Percentiles rank a stretch among this genome's conserved stretches.
Evolutionary conservation across 2,329 filamentous ascomycete species (phyloP).

Genomic region (Phaeoacremonium minimum): DNA sequence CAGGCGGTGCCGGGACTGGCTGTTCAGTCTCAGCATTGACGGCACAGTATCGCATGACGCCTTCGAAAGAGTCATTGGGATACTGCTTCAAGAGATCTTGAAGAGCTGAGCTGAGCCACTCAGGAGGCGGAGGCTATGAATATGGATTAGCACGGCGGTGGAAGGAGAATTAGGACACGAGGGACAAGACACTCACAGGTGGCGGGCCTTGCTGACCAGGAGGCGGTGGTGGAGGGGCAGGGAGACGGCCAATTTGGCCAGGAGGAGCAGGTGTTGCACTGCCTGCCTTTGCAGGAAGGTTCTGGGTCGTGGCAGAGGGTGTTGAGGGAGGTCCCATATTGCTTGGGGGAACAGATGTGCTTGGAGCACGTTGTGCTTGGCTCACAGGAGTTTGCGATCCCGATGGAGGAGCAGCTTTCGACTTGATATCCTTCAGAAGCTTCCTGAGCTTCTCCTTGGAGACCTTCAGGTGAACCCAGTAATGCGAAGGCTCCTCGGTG

Average conservation of each 20-base stretch:
- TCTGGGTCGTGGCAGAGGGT: conserved; percentile 24
- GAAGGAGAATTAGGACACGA: conserved; percentile 10
- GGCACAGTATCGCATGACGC: conserved; percentile 83
- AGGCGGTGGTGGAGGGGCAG: conserved; percentile 60
- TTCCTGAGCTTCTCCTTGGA: conserved; percentile 67
- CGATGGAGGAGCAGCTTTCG: conserved; percentile 34
- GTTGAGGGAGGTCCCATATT: conserved; percentile 52
- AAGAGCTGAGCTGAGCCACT: conserved; percentile 78
- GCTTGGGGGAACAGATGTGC: conserved; percentile 27
- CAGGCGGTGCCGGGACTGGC: conserved; percentile 47
- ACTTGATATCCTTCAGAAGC: conserved; percentile 42
- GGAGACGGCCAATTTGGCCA: conserved; percentile 61
- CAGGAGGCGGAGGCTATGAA: conserved; percentile 72
- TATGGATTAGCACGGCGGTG: conserved; percentile 7
- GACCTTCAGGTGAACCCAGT: conserved; percentile 74
- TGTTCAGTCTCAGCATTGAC: conserved; percentile 69
- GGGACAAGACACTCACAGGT: conserved; percentile 50
- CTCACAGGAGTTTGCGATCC: conserved; percentile 36
- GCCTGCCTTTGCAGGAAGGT: conserved; percentile 17
- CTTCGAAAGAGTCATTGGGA: conserved; percentile 80
- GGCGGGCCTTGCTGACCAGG: conserved; percentile 50
- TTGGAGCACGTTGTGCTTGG: conserved; percentile 44
- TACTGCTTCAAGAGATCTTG: conserved; percentile 66
- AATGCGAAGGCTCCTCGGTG: conserved; percentile 66
- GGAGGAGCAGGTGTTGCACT: conserved; percentile 24